Percentiles rank a stretch among this genome's conserved stretches.
These are phyloP conservation scores for Pseudisothecium myosuroides DNA, from an alignment of 225 moss, liverwort and hornwort species.

Conservation along the genomic window DNA sequence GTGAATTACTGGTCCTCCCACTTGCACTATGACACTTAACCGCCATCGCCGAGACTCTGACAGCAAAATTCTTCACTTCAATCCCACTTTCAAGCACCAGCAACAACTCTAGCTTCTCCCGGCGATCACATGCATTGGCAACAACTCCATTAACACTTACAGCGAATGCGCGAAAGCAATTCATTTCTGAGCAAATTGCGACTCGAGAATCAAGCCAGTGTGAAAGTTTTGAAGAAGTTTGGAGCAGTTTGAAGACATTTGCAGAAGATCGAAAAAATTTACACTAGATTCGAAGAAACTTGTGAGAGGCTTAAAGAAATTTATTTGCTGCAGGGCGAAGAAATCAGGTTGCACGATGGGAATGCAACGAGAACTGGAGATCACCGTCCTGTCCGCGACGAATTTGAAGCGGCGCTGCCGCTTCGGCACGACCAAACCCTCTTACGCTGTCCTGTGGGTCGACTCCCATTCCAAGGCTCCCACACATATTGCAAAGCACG, in stretches of 20 bases:
- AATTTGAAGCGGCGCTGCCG: background rate
- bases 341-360: background rate
- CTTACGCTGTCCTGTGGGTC: background rate
- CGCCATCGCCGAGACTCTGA: background rate
- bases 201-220: background rate
- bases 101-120: background rate
- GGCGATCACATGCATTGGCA: background rate
- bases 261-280: background rate
- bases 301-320: background rate
- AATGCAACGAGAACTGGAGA: background rate
- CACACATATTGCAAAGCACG: background rate
- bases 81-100: background rate
- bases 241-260: background rate
- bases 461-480: constrained; percentile 15
- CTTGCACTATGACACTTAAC: background rate
- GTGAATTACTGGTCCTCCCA: background rate
- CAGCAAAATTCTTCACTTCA: background rate
- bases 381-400: background rate
- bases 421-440: background rate
- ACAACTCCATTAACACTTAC: background rate
- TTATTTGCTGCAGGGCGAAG: background rate
- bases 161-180: background rate
- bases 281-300: background rate
- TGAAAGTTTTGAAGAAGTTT: background rate
- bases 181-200: background rate